Evolutionary conservation across 208 protist species (phyloP), one percentile per base, ranked within the genome.

Genomic region (Leishmania braziliensis): DNA sequence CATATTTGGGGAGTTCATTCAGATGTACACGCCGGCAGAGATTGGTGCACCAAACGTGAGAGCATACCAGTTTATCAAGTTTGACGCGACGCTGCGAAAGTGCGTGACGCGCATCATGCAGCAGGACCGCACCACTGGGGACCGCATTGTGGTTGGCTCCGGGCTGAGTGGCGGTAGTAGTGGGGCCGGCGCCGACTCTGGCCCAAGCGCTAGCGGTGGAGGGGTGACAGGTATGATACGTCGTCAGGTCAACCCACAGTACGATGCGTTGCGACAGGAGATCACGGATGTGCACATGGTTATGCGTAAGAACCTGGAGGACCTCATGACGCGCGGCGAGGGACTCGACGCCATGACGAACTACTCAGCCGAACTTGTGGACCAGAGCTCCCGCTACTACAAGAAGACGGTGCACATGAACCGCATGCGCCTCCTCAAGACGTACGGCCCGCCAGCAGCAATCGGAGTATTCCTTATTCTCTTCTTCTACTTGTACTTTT

Each of bases 201-300:
- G 77, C 26, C 56, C 83, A 2, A 70, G 53, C 3, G 84, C 76
- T 56, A 81, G 84, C 58, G 82, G 75, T 60, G 58, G 68, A 5
- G 77, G 76, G 39, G 65, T 23, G 36, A 79, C 26, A 39, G 83
- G 79, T n/a, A 72, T 76, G 66, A 86, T 84, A n/a, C 92, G 95
- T 5, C 86, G 92, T 3, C 89, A 95, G 72, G 90, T 92, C 8
- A 96, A 94, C 75, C 83, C 89, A 5, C 87, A 95, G 65, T 96
- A 96, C 81, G 92, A 96, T 77, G 88, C 86, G 23, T 81, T 98
- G 29, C 83, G 90, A 53, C 88, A 96, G 78, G 94, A 98, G 75
- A 84, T 98, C 29, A 95, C 90, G 9, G 95, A 97, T 82, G 95
- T 97, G 78, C 95, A 97, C 81, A 90, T 95, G 85, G 94, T 98